phyloP scores from a whole-genome alignment of 2,329 filamentous ascomycete species.

The Geosmithia putterillii region DNA sequence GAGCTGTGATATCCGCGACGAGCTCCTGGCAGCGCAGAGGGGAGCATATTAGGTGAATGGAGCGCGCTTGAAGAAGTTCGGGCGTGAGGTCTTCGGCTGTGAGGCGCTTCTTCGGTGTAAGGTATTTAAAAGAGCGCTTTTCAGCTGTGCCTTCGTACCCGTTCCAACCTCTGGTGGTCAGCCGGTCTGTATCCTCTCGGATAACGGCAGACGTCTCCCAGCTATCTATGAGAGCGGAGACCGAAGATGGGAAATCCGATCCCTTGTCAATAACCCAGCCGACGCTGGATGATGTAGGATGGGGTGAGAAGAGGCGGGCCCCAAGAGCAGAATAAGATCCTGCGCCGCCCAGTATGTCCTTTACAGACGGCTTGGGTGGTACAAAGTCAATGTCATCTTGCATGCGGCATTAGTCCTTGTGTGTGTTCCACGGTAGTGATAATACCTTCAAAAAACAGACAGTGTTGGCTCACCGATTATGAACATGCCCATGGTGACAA shows the following conservation, averaged over 20 bases:
- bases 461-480: slow-evolving; percentile 46
- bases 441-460: not conserved
- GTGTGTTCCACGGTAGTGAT: not conserved
- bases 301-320: slow-evolving; percentile 74
- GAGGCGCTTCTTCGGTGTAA: slow-evolving; percentile 74
- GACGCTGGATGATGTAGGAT: slow-evolving; percentile 50
- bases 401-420: not conserved
- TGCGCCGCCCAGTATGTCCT: slow-evolving; percentile 75
- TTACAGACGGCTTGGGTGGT: slow-evolving; percentile 54
- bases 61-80: slow-evolving; percentile 55
- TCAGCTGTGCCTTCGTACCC: slow-evolving; percentile 64
- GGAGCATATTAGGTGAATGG: slow-evolving; percentile 82
- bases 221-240: slow-evolving; percentile 50
- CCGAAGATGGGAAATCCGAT: slow-evolving; percentile 64
- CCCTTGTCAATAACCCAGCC: slow-evolving; percentile 90
- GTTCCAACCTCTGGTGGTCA: slow-evolving; percentile 89
- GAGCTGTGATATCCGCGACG: slow-evolving; percentile 54
- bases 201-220: slow-evolving; percentile 70
- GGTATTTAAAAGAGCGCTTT: slow-evolving; percentile 70
- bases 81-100: slow-evolving; percentile 59
- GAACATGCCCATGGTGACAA: slow-evolving; percentile 62
- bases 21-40: slow-evolving; percentile 65
- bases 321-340: slow-evolving; percentile 80
- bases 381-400: slow-evolving; percentile 85
- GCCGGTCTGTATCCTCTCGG: slow-evolving; percentile 49